Percentiles rank a stretch among this genome's conserved stretches.
These are phyloP conservation scores for Fistulinella prunicolor DNA, from an alignment of 768 basidiomycete species.

Conservation along the genomic window DNA sequence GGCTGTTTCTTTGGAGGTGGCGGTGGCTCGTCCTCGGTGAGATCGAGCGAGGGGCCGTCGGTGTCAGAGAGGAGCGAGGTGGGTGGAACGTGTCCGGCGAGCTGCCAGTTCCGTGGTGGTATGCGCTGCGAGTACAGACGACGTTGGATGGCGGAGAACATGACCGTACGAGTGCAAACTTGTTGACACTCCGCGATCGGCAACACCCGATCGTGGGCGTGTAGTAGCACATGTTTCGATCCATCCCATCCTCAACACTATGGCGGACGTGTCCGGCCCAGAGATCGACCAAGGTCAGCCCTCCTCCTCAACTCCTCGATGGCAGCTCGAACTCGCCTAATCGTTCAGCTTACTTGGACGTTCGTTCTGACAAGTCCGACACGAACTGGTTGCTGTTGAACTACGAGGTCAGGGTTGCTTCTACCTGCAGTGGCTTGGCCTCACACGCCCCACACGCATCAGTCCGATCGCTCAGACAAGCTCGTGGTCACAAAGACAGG, in stretches of 20 bases:
- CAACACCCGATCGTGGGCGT: constrained; percentile 15
- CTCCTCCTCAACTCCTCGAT: not conserved
- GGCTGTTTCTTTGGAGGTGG: constrained; percentile 19
- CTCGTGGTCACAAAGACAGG: constrained; percentile 77
- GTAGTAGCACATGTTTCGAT: not conserved
- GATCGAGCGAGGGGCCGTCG: constrained; percentile 19
- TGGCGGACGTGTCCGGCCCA: constrained; percentile 80
- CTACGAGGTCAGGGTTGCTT: constrained; percentile 63
- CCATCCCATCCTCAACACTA: constrained; percentile 23
- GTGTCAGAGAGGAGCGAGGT: constrained; percentile 27
- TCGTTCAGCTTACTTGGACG: constrained; percentile 86
- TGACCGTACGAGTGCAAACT: not conserved
- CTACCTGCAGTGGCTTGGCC: not conserved
- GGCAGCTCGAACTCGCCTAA: not conserved
- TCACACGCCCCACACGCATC: constrained; percentile 20
- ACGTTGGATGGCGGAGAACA: constrained; percentile 15
- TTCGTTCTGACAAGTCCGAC: constrained; percentile 80
- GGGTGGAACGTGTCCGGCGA: constrained; percentile 32
- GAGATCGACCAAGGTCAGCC: constrained; percentile 68
- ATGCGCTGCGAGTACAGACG: constrained; percentile 27
- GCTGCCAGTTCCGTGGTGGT: constrained; percentile 29
- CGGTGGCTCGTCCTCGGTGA: constrained; percentile 32
- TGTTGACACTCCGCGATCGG: constrained; percentile 25
- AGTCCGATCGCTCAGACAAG: constrained; percentile 78
- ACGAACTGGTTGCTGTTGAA: constrained; percentile 90